Evolutionary conservation across 495 filamentous ascomycete genomes (phyloP).

Genomic region (Neurospora pannonica): DNA sequence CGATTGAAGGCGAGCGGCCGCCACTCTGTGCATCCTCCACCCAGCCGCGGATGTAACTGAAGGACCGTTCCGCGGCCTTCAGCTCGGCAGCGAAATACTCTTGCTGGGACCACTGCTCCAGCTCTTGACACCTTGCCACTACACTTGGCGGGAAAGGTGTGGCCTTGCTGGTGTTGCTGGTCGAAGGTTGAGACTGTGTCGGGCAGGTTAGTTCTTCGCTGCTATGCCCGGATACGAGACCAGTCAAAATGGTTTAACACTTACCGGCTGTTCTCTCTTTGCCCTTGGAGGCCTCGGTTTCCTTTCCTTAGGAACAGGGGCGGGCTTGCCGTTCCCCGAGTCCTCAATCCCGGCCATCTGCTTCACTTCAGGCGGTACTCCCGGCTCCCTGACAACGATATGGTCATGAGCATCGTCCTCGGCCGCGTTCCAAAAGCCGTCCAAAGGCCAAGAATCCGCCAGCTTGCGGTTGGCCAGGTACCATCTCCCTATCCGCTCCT

Average conservation of each 20-base stretch:
- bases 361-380: neutral
- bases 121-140: neutral
- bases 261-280: neutral
- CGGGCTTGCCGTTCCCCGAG: neutral
- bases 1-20: neutral
- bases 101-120: neutral
- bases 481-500: conserved; percentile 3
- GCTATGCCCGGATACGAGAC: neutral
- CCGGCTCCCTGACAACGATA: neutral
- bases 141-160: neutral
- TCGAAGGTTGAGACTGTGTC: neutral
- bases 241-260: neutral
- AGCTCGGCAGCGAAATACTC: neutral
- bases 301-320: neutral
- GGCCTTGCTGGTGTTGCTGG: neutral
- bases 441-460: neutral
- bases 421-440: neutral
- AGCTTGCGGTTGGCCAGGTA: neutral
- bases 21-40: neutral
- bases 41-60: neutral
- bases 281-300: neutral
- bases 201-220: neutral
- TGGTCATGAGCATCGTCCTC: neutral
- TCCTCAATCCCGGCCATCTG: neutral
- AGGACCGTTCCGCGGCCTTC: neutral